Evolutionary conservation across 768 basidiomycete species (phyloP), one percentile per base, ranked within the genome.

Genomic region (Leccinellum albellum): DNA sequence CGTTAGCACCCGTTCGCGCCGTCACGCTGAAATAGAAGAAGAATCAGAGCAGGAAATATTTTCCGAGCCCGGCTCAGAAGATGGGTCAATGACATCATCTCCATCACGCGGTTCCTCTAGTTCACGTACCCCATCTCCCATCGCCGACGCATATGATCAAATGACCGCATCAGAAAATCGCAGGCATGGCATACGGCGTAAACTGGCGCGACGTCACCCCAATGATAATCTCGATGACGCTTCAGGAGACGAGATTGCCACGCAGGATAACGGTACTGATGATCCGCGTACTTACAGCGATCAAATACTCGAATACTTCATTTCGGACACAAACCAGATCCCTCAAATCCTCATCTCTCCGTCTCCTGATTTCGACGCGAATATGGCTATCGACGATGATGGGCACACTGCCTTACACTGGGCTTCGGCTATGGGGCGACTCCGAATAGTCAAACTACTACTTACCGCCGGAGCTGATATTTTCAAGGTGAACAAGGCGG

Each of bases 341-440:
- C 97, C 97, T 9, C 80, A 83, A 23, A 77, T 97, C 56, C 86
- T 99, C 63, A 86, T 96, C 58, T 82, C 81, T 40, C 97, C 94
- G 15, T 94, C 96, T 6, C 68, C 82, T 40, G 91, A 97, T 73
- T 95, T 97, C 70, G 94, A 98, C 70, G 86, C 97, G 13, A 94
- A 98, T 66, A 89, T 94, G 78, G 86, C 88, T 32, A 98, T 99
- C 59, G 97, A 99, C 75, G 97, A 98, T 61, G 97, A 99, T 68
- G 94, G 93, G 0, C 97, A 99, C 70, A 97, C 95, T 0, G 86
- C 97, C 21, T 76, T 99, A 14, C 97, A 99, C 64, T 99, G 97
- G 97, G 96, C 95, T 4, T 95, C 93, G 66, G 97, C 97, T 12
- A 98, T 99, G 96, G 97, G 97, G 29, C 89, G 97, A 42, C 87